Conservation (phyloP, 257 asterid genomes). For the Solanum paucissectum region DNA sequence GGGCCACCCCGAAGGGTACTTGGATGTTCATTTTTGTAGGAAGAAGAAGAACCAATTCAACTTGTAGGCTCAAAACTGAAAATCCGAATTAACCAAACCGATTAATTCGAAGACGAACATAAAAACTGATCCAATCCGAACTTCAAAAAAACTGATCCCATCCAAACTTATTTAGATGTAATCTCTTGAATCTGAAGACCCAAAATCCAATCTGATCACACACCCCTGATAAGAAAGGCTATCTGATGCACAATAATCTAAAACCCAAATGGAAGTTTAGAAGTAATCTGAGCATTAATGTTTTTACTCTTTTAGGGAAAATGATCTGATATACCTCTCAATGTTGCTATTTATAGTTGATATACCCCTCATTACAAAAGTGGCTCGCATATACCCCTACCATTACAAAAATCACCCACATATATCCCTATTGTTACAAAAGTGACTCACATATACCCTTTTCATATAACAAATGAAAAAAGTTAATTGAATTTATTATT, state of each 20-base stretch:
- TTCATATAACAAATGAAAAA: background rate
- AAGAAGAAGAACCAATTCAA: background rate
- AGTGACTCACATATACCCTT: background rate
- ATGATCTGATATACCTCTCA: background rate
- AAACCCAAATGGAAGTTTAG: background rate
- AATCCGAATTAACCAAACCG: background rate
- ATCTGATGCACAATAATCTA: background rate
- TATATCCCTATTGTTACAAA: background rate
- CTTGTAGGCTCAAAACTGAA: background rate
- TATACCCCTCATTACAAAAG: background rate
- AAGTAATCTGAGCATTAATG: background rate
- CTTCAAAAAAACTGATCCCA: background rate
- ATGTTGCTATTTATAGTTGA: background rate
- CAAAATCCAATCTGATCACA: background rate
- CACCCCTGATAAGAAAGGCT: background rate
- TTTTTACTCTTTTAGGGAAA: background rate
- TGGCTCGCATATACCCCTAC: background rate
- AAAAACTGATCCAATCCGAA: background rate
- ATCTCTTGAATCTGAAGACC: background rate
- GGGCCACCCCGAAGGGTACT: too few relatives aligned
- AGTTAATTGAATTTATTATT: too few relatives aligned
- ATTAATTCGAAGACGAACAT: background rate
- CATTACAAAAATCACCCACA: background rate
- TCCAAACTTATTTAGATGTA: background rate
- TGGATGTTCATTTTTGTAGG: background rate